phyloP scores from a whole-genome alignment of 768 basidiomycete genomes.

The Sarcodon aspratus region DNA sequence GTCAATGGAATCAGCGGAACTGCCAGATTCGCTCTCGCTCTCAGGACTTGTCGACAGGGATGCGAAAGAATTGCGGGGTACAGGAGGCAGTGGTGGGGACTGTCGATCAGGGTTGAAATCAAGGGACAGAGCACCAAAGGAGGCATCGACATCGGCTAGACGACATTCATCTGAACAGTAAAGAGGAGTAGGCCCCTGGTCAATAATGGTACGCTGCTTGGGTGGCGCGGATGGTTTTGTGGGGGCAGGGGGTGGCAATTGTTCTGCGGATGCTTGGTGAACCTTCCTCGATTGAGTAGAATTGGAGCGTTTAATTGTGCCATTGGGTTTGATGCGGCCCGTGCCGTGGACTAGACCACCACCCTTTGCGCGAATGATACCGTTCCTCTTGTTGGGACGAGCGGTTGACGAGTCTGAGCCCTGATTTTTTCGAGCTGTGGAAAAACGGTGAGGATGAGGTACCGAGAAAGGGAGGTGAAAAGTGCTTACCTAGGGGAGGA shows the following conservation, averaged over 20 bases:
- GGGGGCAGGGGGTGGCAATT: conserved; percentile 11
- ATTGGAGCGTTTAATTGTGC: conserved; percentile 34
- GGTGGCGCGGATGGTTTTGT: conserved; percentile 20
- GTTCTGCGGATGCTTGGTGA: conserved; percentile 11
- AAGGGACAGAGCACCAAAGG: conserved; percentile 28
- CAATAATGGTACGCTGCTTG: conserved; percentile 60
- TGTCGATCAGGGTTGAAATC: conserved; percentile 31
- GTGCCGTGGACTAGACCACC: conserved; percentile 58
- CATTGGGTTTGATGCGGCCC: conserved; percentile 48
- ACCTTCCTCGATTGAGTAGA: conserved; percentile 11
- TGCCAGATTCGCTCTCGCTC: conserved; percentile 29
- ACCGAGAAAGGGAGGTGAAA: not conserved
- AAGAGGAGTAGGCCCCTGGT: conserved; percentile 68
- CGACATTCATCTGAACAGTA: conserved; percentile 79
- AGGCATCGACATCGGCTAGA: conserved; percentile 40
- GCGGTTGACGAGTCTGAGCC: conserved; percentile 8
- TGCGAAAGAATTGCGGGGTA: conserved; percentile 27
- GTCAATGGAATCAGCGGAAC: conserved; percentile 22
- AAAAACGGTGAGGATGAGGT: conserved; percentile 4
- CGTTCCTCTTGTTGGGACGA: conserved; percentile 21
- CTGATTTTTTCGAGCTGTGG: conserved; percentile 17
- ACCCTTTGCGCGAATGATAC: conserved; percentile 23
- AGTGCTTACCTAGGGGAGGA: conserved; percentile 28
- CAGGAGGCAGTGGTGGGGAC: conserved; percentile 26
- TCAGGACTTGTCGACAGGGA: conserved; percentile 14